phyloP scores from a whole-genome alignment of 2,329 filamentous ascomycete species.

The Ploettnerulaceae sp. region DNA sequence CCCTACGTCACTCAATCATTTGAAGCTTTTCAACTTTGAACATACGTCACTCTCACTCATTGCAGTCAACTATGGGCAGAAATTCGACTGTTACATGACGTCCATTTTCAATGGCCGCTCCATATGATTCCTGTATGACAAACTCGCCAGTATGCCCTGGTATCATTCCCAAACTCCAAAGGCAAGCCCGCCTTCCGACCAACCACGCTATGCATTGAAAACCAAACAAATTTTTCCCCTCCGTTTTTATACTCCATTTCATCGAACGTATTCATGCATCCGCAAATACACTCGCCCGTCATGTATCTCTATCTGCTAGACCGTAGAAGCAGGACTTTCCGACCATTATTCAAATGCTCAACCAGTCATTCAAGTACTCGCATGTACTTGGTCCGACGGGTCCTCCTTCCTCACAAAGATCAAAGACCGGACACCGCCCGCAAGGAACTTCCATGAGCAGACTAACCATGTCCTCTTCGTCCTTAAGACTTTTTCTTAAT shows the following conservation, averaged over 20 bases:
- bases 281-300: too few relatives aligned
- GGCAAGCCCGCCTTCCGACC: slow-evolving; percentile 12
- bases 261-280: not conserved
- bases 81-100: too few relatives aligned
- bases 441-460: slow-evolving; percentile 79
- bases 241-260: not conserved
- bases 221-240: slow-evolving; percentile 9
- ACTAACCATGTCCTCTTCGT: slow-evolving; percentile 41
- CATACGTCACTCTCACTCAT: too few relatives aligned
- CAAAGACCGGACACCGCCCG: slow-evolving; percentile 87
- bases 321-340: not conserved
- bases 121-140: not conserved
- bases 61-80: too few relatives aligned
- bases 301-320: not conserved
- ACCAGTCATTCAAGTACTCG: slow-evolving; percentile 86
- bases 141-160: slow-evolving; percentile 20
- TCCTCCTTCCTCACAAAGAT: slow-evolving; percentile 84
- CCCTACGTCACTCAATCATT: too few relatives aligned
- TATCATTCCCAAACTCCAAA: slow-evolving; percentile 33
- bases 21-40: too few relatives aligned
- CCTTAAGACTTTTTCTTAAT: slow-evolving; percentile 26
- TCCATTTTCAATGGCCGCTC: too few relatives aligned
- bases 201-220: slow-evolving; percentile 31
- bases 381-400: slow-evolving; percentile 87
- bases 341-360: slow-evolving; percentile 40